Conservation (phyloP, 768 basidiomycete genomes). For the Amyloporia xantha region DNA sequence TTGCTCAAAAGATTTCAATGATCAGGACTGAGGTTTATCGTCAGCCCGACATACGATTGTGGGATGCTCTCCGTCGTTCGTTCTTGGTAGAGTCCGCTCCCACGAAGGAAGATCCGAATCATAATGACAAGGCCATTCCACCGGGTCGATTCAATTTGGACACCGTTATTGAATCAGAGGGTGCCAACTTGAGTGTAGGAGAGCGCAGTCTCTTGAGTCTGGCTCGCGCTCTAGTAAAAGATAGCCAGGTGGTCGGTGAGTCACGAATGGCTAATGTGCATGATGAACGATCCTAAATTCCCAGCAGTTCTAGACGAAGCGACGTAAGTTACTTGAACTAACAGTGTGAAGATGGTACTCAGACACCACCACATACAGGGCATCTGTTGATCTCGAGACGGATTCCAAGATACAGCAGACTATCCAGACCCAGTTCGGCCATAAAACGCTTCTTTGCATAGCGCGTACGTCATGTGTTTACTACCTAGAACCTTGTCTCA, state of each 20-base stretch:
- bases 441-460: slow-evolving; percentile 48
- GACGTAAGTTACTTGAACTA: slow-evolving; percentile 21
- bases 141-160: slow-evolving; percentile 42
- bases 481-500: background rate
- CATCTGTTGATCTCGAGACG: slow-evolving; percentile 39
- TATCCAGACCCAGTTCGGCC: slow-evolving; percentile 35
- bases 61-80: slow-evolving; percentile 69
- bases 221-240: slow-evolving; percentile 48
- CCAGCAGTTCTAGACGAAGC: slow-evolving; percentile 43
- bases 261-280: background rate
- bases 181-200: slow-evolving; percentile 42
- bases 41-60: slow-evolving; percentile 46
- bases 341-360: background rate
- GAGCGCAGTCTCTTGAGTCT: slow-evolving; percentile 44
- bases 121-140: slow-evolving; percentile 5
- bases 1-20: background rate
- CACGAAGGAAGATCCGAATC: slow-evolving; percentile 16
- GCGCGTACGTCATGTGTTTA: slow-evolving; percentile 23
- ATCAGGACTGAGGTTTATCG: background rate
- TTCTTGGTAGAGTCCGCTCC: slow-evolving; percentile 31
- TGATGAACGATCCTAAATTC: background rate
- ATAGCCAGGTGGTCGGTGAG: slow-evolving; percentile 36
- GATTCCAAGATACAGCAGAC: slow-evolving; percentile 48
- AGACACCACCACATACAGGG: slow-evolving; percentile 17
- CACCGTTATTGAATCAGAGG: slow-evolving; percentile 46